Evolutionary conservation across 1,284 basidiomycete species (phyloP).

Genomic region (Irpex sp.): DNA sequence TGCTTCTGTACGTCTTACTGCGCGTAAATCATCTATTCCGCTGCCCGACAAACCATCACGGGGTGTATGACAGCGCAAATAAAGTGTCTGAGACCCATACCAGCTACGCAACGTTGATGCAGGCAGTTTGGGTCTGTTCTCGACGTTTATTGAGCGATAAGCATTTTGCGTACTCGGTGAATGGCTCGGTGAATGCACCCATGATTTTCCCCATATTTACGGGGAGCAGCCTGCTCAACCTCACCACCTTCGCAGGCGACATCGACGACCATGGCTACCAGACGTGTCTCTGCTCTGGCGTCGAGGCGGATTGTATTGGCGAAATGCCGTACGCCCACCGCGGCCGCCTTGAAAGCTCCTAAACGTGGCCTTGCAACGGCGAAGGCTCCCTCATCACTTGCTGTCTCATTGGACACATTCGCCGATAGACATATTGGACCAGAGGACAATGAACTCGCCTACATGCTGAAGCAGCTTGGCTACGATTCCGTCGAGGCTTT

Average conservation of each 20-base stretch:
- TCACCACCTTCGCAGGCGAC: conserved; percentile 20
- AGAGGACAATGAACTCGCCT: conserved; percentile 66
- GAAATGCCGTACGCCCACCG: conserved; percentile 1
- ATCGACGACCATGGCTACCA: conserved; percentile 43
- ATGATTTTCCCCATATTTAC: conserved; percentile 21
- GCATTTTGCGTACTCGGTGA: conserved; percentile 53
- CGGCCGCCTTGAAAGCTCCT: not conserved
- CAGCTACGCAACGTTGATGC: conserved; percentile 8
- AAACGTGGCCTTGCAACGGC: conserved; percentile 52
- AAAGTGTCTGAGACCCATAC: conserved; percentile 4
- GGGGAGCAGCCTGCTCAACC: not conserved
- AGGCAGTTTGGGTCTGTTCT: not conserved
- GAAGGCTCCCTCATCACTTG: conserved; percentile 55
- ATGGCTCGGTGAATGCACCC: conserved; percentile 51
- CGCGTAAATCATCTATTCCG: not conserved
- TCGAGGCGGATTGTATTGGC: conserved; percentile 15
- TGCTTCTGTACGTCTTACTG: not conserved
- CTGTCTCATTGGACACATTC: conserved; percentile 86
- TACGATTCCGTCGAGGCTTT: conserved; percentile 88
- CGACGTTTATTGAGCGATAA: conserved; percentile 19
- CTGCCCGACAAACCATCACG: not conserved
- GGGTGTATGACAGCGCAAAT: not conserved
- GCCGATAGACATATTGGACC: conserved; percentile 88
- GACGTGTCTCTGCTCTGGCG: conserved; percentile 37
- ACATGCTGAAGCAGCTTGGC: conserved; percentile 80